Evolutionary conservation across 495 filamentous ascomycete species (phyloP), one percentile per base, ranked within the genome.

Genomic region (Cladorrhinum samala): DNA sequence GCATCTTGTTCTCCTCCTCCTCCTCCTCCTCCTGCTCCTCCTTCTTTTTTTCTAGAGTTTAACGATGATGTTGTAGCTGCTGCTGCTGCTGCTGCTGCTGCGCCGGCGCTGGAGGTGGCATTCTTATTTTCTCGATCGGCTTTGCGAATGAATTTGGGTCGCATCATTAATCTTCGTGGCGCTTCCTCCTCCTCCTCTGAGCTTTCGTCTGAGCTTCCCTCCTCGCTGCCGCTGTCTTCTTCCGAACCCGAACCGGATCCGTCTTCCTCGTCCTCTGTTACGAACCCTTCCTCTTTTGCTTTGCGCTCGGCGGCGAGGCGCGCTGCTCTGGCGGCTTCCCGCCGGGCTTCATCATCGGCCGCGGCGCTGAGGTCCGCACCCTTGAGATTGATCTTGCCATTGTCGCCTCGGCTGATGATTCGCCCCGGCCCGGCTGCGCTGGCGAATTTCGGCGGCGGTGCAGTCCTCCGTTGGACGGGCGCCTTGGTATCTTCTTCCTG

Each of bases 101-200:
- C 52, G 48, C 53, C 60, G 4, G 54, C n/a, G n/a, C n/a, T n/a
- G n/a, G n/a, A n/a, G n/a, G n/a, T n/a, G n/a, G n/a, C n/a, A n/a
- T n/a, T n/a, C n/a, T 20, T 50, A 9, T 41, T 63, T 33, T 75
- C 75, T 42, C 93, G 83, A 55, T 89, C 78, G 46, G 77, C 81
- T 62, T 96, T 96, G 37, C 88, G 88, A 49, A 96, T 85, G 67
- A 99, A 97, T 18, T 88, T 95, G 9, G 93, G 93, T 41, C 91
- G 83, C 50, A 94, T 72, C 54, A 96, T 83, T 30, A 91, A 71
- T 47, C 82, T 78, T 42, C 83, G 80, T 0, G 86, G 84, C 11
- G 86, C 83, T 61, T 95, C 91, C 76, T 81, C 50, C 77, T 80
- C 42, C 81, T 79, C 54, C 83, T 52, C 53, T 24, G 49, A 56